Evolutionary conservation across 306 rosid species (phyloP).

Genomic region (Trichosanthes truncata): DNA sequence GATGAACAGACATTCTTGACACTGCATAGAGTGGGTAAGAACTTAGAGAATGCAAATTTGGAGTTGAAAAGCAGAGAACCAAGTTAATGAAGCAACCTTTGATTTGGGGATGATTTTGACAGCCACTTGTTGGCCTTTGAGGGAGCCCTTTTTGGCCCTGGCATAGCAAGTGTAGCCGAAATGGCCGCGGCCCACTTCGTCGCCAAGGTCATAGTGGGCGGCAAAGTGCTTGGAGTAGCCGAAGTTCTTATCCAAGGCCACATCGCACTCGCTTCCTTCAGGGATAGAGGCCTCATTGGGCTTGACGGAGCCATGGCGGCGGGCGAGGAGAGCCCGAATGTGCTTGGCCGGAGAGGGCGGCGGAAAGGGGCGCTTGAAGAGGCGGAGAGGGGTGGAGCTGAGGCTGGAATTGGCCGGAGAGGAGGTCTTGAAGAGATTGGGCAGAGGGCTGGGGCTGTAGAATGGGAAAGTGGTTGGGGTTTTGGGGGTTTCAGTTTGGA

Average conservation of each 20-base stretch:
- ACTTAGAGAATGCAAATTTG: not conserved
- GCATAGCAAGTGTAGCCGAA: slow-evolving; percentile 89
- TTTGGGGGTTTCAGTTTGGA: slow-evolving; percentile 15
- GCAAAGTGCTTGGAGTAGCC: slow-evolving; percentile 63
- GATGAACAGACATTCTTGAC: not conserved
- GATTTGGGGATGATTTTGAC: slow-evolving; percentile 89
- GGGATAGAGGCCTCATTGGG: slow-evolving; percentile 90
- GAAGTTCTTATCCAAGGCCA: slow-evolving; percentile 68
- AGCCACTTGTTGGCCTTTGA: slow-evolving; percentile 79
- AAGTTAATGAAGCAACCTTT: slow-evolving; percentile 37
- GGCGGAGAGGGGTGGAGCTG: slow-evolving; percentile 64
- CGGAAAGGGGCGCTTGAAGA: slow-evolving; percentile 82
- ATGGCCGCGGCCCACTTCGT: slow-evolving; percentile 96
- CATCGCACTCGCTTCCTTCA: slow-evolving; percentile 77
- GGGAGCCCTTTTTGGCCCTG: slow-evolving; percentile 53
- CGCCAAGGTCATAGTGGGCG: slow-evolving; percentile 56
- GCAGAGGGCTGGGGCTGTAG: slow-evolving; percentile 88
- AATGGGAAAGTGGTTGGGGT: slow-evolving; percentile 53
- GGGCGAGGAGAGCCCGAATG: slow-evolving; percentile 70
- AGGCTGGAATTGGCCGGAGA: slow-evolving; percentile 66
- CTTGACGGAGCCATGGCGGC: slow-evolving; percentile 82
- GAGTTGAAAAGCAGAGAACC: not conserved
- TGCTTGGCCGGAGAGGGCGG: slow-evolving; percentile 98
- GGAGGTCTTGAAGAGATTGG: slow-evolving; percentile 66
- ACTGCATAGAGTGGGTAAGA: not conserved